Evolutionary conservation across 257 asterid genomes (phyloP).

Genomic region (Mentha longifolia): DNA sequence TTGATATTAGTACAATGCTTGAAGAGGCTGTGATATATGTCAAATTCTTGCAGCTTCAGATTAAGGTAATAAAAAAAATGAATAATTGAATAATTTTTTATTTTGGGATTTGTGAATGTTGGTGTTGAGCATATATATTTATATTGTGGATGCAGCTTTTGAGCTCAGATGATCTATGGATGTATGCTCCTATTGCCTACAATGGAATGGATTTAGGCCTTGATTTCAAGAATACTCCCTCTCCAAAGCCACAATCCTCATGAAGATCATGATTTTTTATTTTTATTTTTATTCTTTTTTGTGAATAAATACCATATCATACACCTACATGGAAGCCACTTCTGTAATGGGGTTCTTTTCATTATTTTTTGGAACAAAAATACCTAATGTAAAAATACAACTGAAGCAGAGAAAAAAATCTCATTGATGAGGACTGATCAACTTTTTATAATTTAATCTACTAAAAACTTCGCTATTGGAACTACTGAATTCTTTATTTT

Average conservation of each 20-base stretch:
- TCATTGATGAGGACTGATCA: conserved; percentile 30
- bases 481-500: too few species aligned
- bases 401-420: neutral
- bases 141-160: conserved; percentile 44
- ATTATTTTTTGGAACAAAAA: neutral
- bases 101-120: conserved; percentile 16
- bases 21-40: conserved; percentile 63
- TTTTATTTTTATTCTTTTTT: neutral
- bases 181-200: conserved; percentile 73
- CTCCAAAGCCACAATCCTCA: conserved; percentile 40
- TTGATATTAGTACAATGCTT: conserved; percentile 67
- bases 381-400: conserved; percentile 5
- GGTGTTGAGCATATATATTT: neutral
- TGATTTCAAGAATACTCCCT: conserved; percentile 35
- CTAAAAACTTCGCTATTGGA: too few species aligned
- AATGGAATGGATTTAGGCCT: conserved; percentile 68
- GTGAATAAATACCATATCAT: conserved; percentile 22
- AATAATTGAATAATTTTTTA: too few species aligned
- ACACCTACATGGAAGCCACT: conserved; percentile 6
- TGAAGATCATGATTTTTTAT: conserved; percentile 6
- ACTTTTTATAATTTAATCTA: too few species aligned
- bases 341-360: neutral
- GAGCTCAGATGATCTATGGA: conserved; percentile 78
- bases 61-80: conserved; percentile 43
- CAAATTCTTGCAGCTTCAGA: conserved; percentile 59